phyloP scores from a whole-genome alignment of 139 green algal genomes.

The Spirogloea muscicola region DNA sequence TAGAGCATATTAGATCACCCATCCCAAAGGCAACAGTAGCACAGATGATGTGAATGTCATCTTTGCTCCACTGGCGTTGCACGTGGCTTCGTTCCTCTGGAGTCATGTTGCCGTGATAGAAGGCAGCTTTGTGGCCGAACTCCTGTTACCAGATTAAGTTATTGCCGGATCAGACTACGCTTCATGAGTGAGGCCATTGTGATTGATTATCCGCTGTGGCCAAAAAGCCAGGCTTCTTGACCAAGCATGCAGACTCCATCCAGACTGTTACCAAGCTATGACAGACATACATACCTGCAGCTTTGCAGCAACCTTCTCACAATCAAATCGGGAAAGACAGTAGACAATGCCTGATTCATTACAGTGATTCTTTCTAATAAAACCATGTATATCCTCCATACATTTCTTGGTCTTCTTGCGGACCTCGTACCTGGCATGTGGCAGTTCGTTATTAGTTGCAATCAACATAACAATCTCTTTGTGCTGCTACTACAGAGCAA shows the following conservation, averaged over 20 bases:
- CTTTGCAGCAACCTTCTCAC: constrained; percentile 42
- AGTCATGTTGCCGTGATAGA: constrained; percentile 47
- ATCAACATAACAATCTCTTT: too few species aligned
- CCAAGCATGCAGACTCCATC: background rate
- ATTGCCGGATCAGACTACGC: too few species aligned
- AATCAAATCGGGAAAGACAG: constrained; percentile 69
- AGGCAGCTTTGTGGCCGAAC: constrained; percentile 34
- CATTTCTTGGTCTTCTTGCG: constrained; percentile 30
- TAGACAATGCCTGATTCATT: constrained; percentile 79
- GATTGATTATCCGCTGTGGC: too few species aligned
- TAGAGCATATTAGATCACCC: too few species aligned
- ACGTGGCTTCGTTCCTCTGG: constrained; percentile 30
- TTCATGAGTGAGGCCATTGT: too few species aligned
- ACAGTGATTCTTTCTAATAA: constrained; percentile 23
- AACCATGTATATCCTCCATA: constrained; percentile 43
- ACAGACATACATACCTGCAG: constrained; percentile 35
- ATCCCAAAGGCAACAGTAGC: constrained; percentile 86
- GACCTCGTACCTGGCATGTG: constrained; percentile 38
- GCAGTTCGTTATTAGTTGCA: too few species aligned
- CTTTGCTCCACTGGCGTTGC: constrained; percentile 47
- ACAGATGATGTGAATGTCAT: constrained; percentile 62
- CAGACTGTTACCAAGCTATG: background rate
- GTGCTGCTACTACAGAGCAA: too few species aligned
- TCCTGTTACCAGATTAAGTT: constrained; percentile 7
- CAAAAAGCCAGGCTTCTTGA: too few species aligned